Evolutionary conservation across 2,329 filamentous ascomycete species (phyloP), one percentile per base, ranked within the genome.

Genomic region (Microascus cirrosus): DNA sequence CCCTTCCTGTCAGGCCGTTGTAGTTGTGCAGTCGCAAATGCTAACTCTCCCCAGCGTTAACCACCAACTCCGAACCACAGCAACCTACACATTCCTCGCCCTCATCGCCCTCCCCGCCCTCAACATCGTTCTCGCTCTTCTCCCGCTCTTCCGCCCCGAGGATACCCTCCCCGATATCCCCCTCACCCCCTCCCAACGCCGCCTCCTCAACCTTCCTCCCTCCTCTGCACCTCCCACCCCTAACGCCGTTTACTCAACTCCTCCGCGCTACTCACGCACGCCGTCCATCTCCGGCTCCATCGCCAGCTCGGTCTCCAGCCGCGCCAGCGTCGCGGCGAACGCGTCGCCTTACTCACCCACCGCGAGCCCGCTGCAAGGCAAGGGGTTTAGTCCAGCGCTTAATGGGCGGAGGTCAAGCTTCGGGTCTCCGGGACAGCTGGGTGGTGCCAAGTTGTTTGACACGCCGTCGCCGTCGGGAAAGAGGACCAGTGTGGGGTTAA

Each of bases 161-260:
- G 94, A 97, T 70, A 81, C 91, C 61, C 80, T 96, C 62, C 77
- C 85, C 70, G 94, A 99, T 70, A 95, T 99, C 55, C 85, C 93
- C 61, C 81, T 99, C 63, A 96, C 93, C 1, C 86, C 89, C n/a
- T 84, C 85, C 13, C 61, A 62, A 48, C 61, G 61, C 61, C 80
- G 85, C 62, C 81, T 96, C 15, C 83, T 99, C 56, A 92, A 91
- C 54, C 82, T 99, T 3, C 81, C 86, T 45, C 86, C 90, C 2
- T 82, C 79, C 59, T 77, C 79, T 2, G 72, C 74, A 2, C 75
- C 81, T 2, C 81, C 87, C 0, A 87, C 86, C 0, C 86, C 90
- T 1, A 79, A 81, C 57, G 81, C 82, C 59, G 68, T 66, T 42
- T 95, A 89, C 71, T 84, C 87, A 65, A 96, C 93, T 0, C 93